phyloP scores from a whole-genome alignment of 441 rosid genomes.

The Hypseocharis bilobata region DNA sequence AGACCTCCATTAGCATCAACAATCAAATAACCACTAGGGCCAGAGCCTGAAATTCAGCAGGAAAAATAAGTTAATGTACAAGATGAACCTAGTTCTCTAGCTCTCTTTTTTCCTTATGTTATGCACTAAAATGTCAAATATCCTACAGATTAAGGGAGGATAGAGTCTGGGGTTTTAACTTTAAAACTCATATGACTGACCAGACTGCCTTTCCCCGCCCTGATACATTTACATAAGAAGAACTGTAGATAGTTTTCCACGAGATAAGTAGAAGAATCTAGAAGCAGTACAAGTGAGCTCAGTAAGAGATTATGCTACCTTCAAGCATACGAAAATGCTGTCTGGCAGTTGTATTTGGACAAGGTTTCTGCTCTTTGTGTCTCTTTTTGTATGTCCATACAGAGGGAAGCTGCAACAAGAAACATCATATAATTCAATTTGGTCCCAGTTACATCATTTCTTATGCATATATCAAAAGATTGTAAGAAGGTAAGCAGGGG shows the following conservation, averaged over 20 bases:
- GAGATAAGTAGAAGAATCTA: neutral
- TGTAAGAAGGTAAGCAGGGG: neutral
- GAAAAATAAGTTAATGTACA: conserved; percentile 5
- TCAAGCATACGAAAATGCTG: conserved; percentile 29
- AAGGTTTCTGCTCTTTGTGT: conserved; percentile 62
- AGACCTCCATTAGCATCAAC: conserved; percentile 93
- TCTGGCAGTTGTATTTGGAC: conserved; percentile 41
- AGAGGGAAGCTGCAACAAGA: conserved; percentile 48
- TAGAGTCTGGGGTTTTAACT: neutral
- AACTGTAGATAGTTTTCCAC: neutral
- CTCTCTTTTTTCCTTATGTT: no score
- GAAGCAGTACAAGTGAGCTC: neutral
- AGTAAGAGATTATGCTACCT: conserved; percentile 29
- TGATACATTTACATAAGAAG: neutral
- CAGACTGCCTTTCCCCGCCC: neutral
- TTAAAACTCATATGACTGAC: neutral
- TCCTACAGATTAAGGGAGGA: neutral
- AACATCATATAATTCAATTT: conserved; percentile 10
- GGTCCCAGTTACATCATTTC: neutral
- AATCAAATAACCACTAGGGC: conserved; percentile 58
- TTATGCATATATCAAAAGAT: neutral
- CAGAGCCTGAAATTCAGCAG: conserved; percentile 39
- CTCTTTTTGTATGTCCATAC: conserved; percentile 71
- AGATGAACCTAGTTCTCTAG: neutral
- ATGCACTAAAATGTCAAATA: neutral